Percentiles rank a stretch among this genome's conserved stretches.
These are phyloP conservation scores for Fusarium sp. DNA, from an alignment of 2,329 filamentous ascomycete species.

Conservation along the genomic window DNA sequence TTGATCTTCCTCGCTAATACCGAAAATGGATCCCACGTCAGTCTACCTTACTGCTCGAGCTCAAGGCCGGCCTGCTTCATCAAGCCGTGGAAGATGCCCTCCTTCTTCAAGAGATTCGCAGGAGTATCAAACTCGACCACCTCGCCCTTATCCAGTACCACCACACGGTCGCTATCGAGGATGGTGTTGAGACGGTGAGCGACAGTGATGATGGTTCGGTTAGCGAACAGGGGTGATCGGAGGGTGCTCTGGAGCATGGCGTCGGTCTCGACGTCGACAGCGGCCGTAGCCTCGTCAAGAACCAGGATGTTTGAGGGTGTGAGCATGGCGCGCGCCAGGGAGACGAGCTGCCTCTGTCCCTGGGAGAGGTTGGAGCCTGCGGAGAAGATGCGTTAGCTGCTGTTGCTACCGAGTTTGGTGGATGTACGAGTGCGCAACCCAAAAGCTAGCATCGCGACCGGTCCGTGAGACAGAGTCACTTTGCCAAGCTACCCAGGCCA, in stretches of 20 bases:
- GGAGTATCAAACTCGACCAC: conserved; percentile 96
- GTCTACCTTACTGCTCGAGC: conserved; percentile 51
- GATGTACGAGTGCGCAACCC: conserved; percentile 12
- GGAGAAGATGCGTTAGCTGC: conserved; percentile 25
- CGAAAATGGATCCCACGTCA: not conserved
- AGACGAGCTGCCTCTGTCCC: conserved; percentile 94
- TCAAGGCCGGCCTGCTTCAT: conserved; percentile 89
- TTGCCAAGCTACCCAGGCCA: conserved; percentile 35
- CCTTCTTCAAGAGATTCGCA: conserved; percentile 76
- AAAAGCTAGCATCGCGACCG: not conserved
- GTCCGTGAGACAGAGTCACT: conserved; percentile 8
- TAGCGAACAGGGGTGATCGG: conserved; percentile 77
- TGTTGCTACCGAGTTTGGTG: not conserved
- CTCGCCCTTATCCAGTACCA: conserved; percentile 90
- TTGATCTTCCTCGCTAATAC: not conserved
- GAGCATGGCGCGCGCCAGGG: conserved; percentile 90
- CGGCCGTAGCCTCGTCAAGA: conserved; percentile 93
- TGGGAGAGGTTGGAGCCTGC: conserved; percentile 93
- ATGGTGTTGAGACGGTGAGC: conserved; percentile 99
- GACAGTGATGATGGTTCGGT: conserved; percentile 97
- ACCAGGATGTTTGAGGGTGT: conserved; percentile 98
- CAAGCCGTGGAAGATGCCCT: conserved; percentile 86
- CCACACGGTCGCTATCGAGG: conserved; percentile 85
- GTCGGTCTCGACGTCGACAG: conserved; percentile 75
- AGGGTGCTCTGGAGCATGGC: conserved; percentile 73